Conservation (phyloP, 768 basidiomycete genomes). For the Hydnomerulius pinastri region DNA sequence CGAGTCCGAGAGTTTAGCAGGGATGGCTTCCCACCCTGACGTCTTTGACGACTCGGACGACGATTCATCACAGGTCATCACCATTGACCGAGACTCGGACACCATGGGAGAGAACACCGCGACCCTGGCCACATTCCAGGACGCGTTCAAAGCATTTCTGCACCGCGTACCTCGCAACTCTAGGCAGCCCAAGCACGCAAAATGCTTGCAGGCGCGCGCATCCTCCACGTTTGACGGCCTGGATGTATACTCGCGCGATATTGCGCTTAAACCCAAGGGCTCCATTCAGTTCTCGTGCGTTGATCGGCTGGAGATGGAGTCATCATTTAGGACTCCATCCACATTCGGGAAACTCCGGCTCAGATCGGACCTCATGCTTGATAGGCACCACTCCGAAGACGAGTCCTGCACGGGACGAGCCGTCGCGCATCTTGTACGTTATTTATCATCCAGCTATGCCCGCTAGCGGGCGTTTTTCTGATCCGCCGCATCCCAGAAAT, state of each 20-base stretch:
- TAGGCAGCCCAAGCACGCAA: conserved; percentile 10
- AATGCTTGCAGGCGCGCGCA: conserved; percentile 22
- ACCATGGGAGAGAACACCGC: conserved; percentile 22
- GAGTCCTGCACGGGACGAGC: conserved; percentile 1
- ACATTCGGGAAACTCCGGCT: conserved; percentile 16
- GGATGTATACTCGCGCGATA: conserved; percentile 32
- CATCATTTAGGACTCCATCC: conserved; percentile 13
- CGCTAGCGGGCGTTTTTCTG: too few relatives aligned
- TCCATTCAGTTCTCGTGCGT: conserved; percentile 21
- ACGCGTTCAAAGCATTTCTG: conserved; percentile 30
- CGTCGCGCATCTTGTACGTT: conserved; percentile 20
- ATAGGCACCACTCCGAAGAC: conserved; percentile 18
- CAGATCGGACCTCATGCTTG: conserved; percentile 23
- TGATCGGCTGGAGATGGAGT: conserved; percentile 23
- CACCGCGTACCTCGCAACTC: conserved; percentile 23
- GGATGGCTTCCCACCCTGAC: conserved; percentile 8
- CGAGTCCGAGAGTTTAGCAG: conserved; percentile 25
- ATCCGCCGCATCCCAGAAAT: conserved; percentile 22
- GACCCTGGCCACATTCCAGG: conserved; percentile 28
- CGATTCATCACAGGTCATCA: conserved; percentile 10
- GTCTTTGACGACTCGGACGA: conserved; percentile 22
- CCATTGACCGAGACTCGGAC: conserved; percentile 17
- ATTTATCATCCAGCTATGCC: neutral
- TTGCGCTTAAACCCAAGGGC: conserved; percentile 14
- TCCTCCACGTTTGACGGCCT: conserved; percentile 34